Conservation (phyloP, 2,329 filamentous ascomycete genomes). For the Pseudocercospora fijiensis region DNA sequence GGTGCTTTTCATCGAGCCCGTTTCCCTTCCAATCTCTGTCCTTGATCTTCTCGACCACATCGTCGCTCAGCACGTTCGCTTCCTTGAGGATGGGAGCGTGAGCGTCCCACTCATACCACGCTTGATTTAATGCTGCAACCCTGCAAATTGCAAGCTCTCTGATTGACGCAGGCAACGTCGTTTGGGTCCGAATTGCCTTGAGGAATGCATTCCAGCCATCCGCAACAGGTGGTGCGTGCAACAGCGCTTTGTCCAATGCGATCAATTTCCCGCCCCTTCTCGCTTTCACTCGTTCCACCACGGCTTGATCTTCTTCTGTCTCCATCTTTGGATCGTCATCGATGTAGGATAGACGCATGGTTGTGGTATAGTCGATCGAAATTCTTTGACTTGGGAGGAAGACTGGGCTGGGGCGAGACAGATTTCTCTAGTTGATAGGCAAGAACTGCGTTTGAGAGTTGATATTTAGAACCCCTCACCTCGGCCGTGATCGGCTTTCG, state of each 20-base stretch:
- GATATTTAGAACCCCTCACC: conserved; percentile 5
- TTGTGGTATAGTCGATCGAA: conserved; percentile 23
- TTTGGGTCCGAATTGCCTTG: conserved; percentile 55
- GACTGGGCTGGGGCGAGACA: not conserved
- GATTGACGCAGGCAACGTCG: conserved; percentile 52
- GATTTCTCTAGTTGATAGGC: not conserved
- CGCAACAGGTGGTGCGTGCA: conserved; percentile 56
- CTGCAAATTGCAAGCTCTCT: conserved; percentile 79
- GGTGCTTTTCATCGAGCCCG: conserved; percentile 59
- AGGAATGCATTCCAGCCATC: conserved; percentile 61
- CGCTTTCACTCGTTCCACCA: conserved; percentile 53
- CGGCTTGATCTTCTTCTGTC: conserved; percentile 49
- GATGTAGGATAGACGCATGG: conserved; percentile 58
- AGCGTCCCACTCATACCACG: conserved; percentile 82
- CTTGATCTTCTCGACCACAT: conserved; percentile 48
- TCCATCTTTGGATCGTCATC: conserved; percentile 51
- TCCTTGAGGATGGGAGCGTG: conserved; percentile 70
- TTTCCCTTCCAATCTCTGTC: conserved; percentile 39
- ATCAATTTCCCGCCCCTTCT: conserved; percentile 53
- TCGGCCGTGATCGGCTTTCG: not conserved
- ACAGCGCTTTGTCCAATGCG: conserved; percentile 54
- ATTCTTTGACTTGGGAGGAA: not conserved
- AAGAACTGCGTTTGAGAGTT: not conserved
- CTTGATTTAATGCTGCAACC: conserved; percentile 75
- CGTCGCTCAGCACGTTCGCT: conserved; percentile 59